Evolutionary conservation across 805 yeast genomes (phyloP).

Genomic region (Schwanniomyces vanrijiae): DNA sequence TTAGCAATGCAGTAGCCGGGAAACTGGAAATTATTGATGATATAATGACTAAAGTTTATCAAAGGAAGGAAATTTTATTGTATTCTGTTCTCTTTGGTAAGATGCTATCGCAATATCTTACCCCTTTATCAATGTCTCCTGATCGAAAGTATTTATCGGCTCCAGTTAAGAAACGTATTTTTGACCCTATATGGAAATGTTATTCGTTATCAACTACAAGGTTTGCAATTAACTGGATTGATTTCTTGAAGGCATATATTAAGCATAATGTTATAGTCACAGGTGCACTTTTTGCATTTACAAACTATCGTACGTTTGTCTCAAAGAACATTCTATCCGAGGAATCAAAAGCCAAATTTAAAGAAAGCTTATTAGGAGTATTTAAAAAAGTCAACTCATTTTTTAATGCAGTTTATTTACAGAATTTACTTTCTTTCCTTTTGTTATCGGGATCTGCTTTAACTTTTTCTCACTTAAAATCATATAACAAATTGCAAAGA

Average conservation of each 20-base stretch:
- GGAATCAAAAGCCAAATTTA: conserved; percentile 7
- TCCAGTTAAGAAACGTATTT: conserved; percentile 26
- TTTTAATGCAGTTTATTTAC: conserved; percentile 34
- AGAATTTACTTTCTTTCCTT: conserved; percentile 36
- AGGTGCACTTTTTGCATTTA: conserved; percentile 6
- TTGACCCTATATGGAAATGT: conserved; percentile 44
- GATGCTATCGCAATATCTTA: conserved; percentile 38
- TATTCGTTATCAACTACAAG: conserved; percentile 27
- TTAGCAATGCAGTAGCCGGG: background rate
- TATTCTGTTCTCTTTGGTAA: conserved; percentile 40
- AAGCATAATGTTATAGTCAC: conserved; percentile 24
- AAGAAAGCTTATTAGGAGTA: conserved; percentile 16
- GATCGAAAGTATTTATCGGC: conserved; percentile 36
- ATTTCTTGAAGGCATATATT: conserved; percentile 24
- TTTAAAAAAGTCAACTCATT: conserved; percentile 28
- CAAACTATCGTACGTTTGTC: background rate
- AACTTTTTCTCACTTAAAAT: conserved; percentile 14
- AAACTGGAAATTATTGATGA: background rate
- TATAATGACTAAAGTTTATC: conserved; percentile 14
- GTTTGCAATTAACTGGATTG: conserved; percentile 27
- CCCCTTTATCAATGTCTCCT: conserved; percentile 36
- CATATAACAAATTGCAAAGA: conserved; percentile 11
- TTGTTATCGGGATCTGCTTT: conserved; percentile 36
- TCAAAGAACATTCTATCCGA: background rate
- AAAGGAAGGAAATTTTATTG: conserved; percentile 30